Percentiles rank a stretch among this genome's conserved stretches.
Evolutionary conservation across 208 protist species (phyloP).

Genomic region (Leishmania arabica): DNA sequence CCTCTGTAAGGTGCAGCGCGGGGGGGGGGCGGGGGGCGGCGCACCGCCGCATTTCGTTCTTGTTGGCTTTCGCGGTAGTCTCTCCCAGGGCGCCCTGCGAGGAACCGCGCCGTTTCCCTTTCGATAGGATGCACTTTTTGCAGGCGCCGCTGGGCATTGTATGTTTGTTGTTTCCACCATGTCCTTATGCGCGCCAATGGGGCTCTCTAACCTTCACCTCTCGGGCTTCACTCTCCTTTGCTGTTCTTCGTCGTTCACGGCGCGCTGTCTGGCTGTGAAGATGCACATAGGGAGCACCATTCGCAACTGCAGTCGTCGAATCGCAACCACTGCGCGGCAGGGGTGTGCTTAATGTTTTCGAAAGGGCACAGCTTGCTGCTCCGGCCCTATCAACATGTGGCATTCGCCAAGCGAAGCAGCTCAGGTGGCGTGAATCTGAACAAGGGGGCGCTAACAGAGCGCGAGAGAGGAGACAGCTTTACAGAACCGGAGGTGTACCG

Average conservation of each 20-base stretch:
- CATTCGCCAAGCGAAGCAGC: slow-evolving; percentile 35
- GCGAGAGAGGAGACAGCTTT: slow-evolving; percentile 72
- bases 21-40: not conserved
- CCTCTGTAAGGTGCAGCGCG: not conserved
- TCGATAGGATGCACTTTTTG: not conserved
- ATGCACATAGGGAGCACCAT: not conserved
- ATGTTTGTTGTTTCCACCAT: not conserved
- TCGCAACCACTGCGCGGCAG: not conserved
- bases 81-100: not conserved
- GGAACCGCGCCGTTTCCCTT: not conserved
- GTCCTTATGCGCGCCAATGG: not conserved
- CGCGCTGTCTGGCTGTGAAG: not conserved
- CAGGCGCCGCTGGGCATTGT: not conserved
- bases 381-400: slow-evolving; percentile 32
- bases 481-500: slow-evolving; percentile 76
- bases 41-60: not conserved
- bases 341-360: slow-evolving; percentile 4
- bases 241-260: not conserved
- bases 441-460: slow-evolving; percentile 45
- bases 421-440: slow-evolving; percentile 61
- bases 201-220: not conserved
- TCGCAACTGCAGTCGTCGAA: not conserved
- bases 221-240: not conserved
- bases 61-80: not conserved
- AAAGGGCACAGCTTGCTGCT: slow-evolving; percentile 14